Percentiles rank a stretch among this genome's conserved stretches.
phyloP scores from a whole-genome alignment of 2,329 filamentous ascomycete species.

The Alternaria triticina region DNA sequence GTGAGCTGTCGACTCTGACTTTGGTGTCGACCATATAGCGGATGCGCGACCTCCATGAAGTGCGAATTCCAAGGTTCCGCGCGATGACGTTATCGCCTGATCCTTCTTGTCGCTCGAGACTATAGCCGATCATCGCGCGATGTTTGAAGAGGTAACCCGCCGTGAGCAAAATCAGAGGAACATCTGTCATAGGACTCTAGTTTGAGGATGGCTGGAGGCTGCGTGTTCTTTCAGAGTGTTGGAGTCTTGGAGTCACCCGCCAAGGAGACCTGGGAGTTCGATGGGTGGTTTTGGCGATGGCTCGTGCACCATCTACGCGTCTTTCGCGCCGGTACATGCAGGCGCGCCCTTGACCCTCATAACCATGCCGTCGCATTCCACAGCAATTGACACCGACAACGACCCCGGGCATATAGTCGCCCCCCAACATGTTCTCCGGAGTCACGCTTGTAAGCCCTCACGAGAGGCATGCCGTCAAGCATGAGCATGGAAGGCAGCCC shows the following conservation, averaged over 20 bases:
- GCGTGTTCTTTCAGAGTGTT: neutral
- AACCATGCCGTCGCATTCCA: neutral
- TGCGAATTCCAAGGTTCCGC: neutral
- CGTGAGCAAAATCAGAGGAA: too few species aligned
- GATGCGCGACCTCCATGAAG: neutral
- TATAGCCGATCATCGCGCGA: neutral
- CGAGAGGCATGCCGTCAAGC: neutral
- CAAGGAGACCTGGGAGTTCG: neutral
- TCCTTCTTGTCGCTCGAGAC: neutral
- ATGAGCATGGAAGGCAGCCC: neutral
- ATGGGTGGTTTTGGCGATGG: neutral
- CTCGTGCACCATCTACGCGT: neutral
- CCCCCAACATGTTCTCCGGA: neutral
- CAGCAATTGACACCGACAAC: neutral
- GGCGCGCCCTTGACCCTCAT: neutral
- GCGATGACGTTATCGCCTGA: neutral
- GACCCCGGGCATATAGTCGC: too few species aligned
- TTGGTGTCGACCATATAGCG: neutral
- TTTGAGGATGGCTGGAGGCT: neutral
- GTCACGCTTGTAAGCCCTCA: neutral
- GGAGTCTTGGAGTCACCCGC: neutral
- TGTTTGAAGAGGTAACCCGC: fast-evolving
- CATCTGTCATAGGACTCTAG: neutral
- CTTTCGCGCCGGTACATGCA: neutral
- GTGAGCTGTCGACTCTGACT: too few species aligned